Percentiles rank a stretch among this genome's conserved stretches.
These are phyloP conservation scores for Penicillium macrosclerotiorum DNA, from an alignment of 495 filamentous ascomycete genomes.

Conservation along the genomic window DNA sequence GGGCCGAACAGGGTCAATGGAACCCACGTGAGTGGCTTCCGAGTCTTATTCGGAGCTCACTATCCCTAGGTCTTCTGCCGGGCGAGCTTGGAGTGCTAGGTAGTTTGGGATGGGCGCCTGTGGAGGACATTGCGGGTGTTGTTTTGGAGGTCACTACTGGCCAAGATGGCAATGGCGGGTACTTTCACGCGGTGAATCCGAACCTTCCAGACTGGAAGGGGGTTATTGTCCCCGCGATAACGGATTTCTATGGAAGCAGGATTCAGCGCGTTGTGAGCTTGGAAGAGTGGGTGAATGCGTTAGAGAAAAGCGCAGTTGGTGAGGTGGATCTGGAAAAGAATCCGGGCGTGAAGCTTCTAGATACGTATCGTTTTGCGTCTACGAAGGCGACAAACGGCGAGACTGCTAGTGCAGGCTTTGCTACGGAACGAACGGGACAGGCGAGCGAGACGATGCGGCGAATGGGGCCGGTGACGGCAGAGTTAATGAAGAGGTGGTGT, in stretches of 20 bases:
- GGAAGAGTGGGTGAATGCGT: conserved; percentile 12
- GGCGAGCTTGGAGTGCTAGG: conserved; percentile 2
- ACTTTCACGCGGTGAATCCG: conserved; percentile 21
- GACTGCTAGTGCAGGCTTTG: conserved; percentile 1
- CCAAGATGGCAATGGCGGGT: conserved; percentile 3
- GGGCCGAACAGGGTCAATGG: conserved; percentile 25
- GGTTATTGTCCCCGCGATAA: conserved; percentile 4
- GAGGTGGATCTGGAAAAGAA: conserved; percentile 15
- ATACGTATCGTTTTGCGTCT: conserved; percentile 9
- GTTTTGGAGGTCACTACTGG: conserved; percentile 8
- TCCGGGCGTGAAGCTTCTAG: conserved; percentile 23
- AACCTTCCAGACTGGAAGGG: conserved; percentile 3
- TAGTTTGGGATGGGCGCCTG: conserved; percentile 13
- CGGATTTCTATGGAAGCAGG: conserved; percentile 11
- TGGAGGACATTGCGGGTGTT: conserved; percentile 15
- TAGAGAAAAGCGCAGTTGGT: conserved; percentile 6
- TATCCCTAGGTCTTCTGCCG: conserved; percentile 4
- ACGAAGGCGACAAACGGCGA: background rate
- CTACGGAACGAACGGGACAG: conserved; percentile 11
- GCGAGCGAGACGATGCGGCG: conserved; percentile 15
- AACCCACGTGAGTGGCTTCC: conserved; percentile 38
- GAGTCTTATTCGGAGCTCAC: conserved; percentile 1
- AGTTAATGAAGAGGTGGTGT: conserved; percentile 25
- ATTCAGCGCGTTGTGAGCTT: conserved; percentile 14
- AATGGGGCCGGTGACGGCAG: conserved; percentile 17